Conservation (phyloP, 2,329 filamentous ascomycete species). For the Shiraia sp. region DNA sequence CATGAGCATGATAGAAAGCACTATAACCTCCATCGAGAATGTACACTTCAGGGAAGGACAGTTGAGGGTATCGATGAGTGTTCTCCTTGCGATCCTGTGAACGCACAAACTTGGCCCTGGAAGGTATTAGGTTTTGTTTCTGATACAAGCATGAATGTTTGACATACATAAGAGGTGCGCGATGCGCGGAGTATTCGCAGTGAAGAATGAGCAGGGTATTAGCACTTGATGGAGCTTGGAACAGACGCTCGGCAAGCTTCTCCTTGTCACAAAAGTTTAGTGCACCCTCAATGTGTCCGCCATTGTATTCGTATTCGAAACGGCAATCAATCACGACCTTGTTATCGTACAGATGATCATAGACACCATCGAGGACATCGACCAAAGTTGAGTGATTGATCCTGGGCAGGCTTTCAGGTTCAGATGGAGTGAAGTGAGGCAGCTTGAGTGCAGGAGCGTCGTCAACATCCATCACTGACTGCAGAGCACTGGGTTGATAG, state of each 20-base stretch:
- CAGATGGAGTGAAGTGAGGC: constrained; percentile 83
- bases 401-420: constrained; percentile 83
- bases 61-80: constrained; percentile 79
- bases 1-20: constrained; percentile 81
- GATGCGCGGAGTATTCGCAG: constrained; percentile 97
- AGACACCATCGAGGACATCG: constrained; percentile 85
- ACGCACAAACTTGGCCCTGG: constrained; percentile 81
- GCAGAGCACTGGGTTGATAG: constrained; percentile 61
- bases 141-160: background rate
- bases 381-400: constrained; percentile 82
- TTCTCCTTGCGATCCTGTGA: constrained; percentile 86
- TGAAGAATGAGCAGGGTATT: constrained; percentile 89
- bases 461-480: constrained; percentile 83
- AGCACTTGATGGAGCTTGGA: constrained; percentile 63
- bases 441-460: constrained; percentile 73
- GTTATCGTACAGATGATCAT: constrained; percentile 73
- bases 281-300: constrained; percentile 90
- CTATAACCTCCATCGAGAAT: constrained; percentile 97
- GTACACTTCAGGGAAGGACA: constrained; percentile 97
- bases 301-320: constrained; percentile 98
- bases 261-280: constrained; percentile 99
- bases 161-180: constrained; percentile 82
- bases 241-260: constrained; percentile 76
- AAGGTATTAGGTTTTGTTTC: constrained; percentile 19
- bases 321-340: constrained; percentile 92